Conservation (phyloP, 2,329 filamentous ascomycete genomes). For the Botrytis medusae region DNA sequence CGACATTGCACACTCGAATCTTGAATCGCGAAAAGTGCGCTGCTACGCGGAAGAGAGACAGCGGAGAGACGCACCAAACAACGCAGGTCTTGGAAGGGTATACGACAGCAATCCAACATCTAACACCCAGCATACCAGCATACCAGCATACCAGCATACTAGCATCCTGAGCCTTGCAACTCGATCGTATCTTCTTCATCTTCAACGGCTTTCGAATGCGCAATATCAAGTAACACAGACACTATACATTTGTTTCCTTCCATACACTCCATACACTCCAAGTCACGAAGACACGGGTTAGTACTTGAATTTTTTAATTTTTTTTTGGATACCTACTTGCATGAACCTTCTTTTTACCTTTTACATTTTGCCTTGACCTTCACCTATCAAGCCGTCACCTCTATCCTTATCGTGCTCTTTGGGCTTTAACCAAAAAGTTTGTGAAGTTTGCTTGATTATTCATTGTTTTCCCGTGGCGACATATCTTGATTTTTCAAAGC, state of each 20-base stretch:
- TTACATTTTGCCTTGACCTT: background rate
- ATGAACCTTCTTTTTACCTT: constrained; percentile 3
- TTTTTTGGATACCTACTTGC: constrained; percentile 17
- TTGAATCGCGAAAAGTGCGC: constrained; percentile 9
- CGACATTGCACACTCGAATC: background rate
- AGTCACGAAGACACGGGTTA: constrained; percentile 19
- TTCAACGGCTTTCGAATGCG: constrained; percentile 15
- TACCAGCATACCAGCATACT: background rate
- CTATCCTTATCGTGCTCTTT: background rate
- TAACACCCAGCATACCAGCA: background rate
- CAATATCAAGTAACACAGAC: background rate
- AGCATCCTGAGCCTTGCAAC: background rate
- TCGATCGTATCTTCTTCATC: constrained; percentile 8
- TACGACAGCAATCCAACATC: constrained; percentile 10
- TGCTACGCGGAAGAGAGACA: background rate
- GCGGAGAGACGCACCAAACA: constrained; percentile 6
- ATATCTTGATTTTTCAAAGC: background rate
- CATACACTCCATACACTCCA: background rate
- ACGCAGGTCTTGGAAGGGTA: constrained; percentile 2
- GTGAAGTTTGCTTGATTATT: background rate
- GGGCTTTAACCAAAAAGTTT: background rate
- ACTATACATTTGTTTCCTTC: background rate
- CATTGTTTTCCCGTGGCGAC: background rate
- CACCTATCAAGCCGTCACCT: background rate
- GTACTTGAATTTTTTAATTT: constrained; percentile 18